phyloP scores from a whole-genome alignment of 2,329 filamentous ascomycete species.

The Phialocephala sp. region DNA sequence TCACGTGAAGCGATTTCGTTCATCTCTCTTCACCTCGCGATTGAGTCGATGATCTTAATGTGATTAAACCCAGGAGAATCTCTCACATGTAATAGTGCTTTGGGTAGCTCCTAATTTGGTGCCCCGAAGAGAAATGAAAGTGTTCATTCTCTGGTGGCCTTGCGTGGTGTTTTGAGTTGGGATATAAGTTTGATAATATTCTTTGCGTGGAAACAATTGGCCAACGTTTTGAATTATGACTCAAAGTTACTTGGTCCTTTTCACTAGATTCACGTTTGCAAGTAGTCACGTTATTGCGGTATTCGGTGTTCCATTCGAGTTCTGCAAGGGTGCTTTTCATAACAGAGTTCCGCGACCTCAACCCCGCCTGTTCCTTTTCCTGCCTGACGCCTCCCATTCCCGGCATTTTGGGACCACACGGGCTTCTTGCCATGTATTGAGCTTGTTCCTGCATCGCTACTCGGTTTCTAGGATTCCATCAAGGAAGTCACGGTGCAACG shows the following conservation, averaged over 20 bases:
- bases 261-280: not conserved
- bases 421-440: not conserved
- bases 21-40: too few relatives aligned
- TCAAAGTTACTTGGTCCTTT: not conserved
- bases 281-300: constrained; percentile 4
- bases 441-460: constrained; percentile 7
- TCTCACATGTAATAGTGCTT: too few relatives aligned
- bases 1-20: too few relatives aligned
- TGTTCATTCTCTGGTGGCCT: too few relatives aligned
- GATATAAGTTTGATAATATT: too few relatives aligned
- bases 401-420: not conserved
- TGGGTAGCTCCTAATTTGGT: too few relatives aligned
- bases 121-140: too few relatives aligned
- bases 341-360: not conserved
- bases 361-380: constrained; percentile 8
- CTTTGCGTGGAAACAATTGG: too few relatives aligned
- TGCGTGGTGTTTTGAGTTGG: too few relatives aligned
- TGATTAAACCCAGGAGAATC: too few relatives aligned
- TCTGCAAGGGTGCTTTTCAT: constrained; percentile 7
- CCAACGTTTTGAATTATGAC: too few relatives aligned
- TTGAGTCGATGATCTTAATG: too few relatives aligned
- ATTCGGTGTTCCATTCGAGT: constrained; percentile 4
- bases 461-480: constrained; percentile 1
- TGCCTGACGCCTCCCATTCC: not conserved
- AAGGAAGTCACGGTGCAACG: constrained; percentile 1